These are phyloP conservation scores for Coemansia reversa DNA, from an alignment of 192 early-diverging fungal species.

Conservation along the genomic window DNA sequence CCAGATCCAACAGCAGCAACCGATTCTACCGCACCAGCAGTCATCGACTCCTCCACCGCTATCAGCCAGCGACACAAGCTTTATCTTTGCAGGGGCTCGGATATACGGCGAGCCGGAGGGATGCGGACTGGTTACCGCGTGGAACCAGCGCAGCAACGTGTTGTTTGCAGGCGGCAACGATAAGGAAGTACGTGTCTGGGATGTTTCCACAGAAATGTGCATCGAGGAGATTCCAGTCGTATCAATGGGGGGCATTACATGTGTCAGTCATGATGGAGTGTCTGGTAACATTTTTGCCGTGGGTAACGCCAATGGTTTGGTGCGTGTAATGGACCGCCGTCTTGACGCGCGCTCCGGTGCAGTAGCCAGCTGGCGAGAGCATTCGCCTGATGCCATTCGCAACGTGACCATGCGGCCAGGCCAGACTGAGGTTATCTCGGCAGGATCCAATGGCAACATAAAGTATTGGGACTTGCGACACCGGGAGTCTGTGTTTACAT, in stretches of 20 bases:
- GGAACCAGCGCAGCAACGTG: constrained; percentile 48
- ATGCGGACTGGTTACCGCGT: constrained; percentile 40
- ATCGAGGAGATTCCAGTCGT: constrained; percentile 41
- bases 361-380: constrained; percentile 50
- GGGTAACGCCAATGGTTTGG: constrained; percentile 44
- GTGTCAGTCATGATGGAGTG: constrained; percentile 38
- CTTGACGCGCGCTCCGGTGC: constrained; percentile 24
- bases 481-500: constrained; percentile 18
- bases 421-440: constrained; percentile 43
- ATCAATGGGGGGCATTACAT: constrained; percentile 43
- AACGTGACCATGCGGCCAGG: constrained; percentile 40
- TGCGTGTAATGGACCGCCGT: constrained; percentile 54
- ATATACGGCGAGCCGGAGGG: background rate
- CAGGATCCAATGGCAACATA: constrained; percentile 38
- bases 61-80: background rate
- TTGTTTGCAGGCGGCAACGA: constrained; percentile 46
- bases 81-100: background rate
- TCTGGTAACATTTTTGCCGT: constrained; percentile 43
- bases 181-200: constrained; percentile 52
- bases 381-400: constrained; percentile 28
- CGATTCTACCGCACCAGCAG: background rate
- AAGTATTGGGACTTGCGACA: constrained; percentile 55
- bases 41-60: background rate
- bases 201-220: constrained; percentile 46
- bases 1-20: background rate